Base-by-base conservation (phyloP, 257 asterid genomes). In the Primulina eburnea region DNA sequence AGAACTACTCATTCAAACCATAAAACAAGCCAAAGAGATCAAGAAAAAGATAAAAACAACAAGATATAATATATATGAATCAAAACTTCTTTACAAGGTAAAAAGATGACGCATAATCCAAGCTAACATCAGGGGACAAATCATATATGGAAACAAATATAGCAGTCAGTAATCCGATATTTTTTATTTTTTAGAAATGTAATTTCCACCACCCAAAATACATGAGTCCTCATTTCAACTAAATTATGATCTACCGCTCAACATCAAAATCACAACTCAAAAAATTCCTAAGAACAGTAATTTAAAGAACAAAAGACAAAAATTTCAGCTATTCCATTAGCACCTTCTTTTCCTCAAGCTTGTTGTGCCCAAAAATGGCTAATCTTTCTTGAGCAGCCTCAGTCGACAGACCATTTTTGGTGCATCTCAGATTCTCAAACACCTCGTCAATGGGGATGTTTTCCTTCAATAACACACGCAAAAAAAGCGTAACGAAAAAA, bases 301-400 rank as follows among this genome's bases (percentile, higher is more conserved):
- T 65, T 34, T 21, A 17, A 43, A 77, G 72, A 40, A 10, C 52
- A 4, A 58, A 32, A 29, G 9, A 50, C 26, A 17, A 61, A 68
- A 20, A n/a, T 29, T 64, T 32, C 24, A 53, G 43, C 8, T 10
- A 63, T 30, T 18, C 71, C 56, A 37, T 34, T 37, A 55, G 60
- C 14, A 92, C 99, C 97, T 87, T 89, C 81, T 93, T 93, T 84
- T 93, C 99, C 80, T 93, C 99, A 33, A 93, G 99, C 84, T 93
- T 93, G 85, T 93, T 93, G 84, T 90, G 74, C 60, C 99, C 97
- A 78, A 93, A 93, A 78, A 90, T 89, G 76, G 82, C 85, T 84
- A 93, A 84, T 82, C 99, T 90, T 69, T 93, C 99, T 64, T 89
- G 82, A 75, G 97, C 97, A 79, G 90, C 89, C 55, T 80, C 83